Base-by-base conservation (phyloP, 2,329 filamentous ascomycete genomes). In the Arachnopeziza araneosa region DNA sequence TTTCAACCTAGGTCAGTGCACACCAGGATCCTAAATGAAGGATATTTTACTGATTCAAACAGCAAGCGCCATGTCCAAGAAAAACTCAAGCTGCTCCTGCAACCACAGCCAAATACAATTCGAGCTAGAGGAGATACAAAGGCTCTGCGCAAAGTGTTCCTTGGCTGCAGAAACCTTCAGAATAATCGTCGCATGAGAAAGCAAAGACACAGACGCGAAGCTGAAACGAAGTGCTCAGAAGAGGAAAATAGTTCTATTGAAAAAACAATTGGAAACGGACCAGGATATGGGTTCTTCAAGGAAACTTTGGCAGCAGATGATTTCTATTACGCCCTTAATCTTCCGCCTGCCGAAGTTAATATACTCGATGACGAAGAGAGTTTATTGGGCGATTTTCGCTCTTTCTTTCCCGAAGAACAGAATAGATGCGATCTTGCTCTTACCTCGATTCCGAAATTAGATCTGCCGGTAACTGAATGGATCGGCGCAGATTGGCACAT, bases 41-140 rank as follows among this genome's bases (percentile, higher is more conserved):
- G 1, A 19, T 50, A 30, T 26, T 32, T 54, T 49, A 50, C 24
- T 30, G 26, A 56, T 49, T 24, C 30, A 24, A 23, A 23, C 30
- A 58, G 56, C 56, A 58, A 58, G 23, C 56, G 56, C 9, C 44
- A 50, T 36, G 50, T 58, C 6, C 56, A 58, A 30, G 50, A 58
- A 23, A 58, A 58, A 30, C 56, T 58, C 21, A 54, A 32, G 22
- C 21, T 54, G 1, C 56, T 58, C 22, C 22, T 58, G 17, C 56
- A 58, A 21, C 50, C 56, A 17, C 21, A 58, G 17, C 56, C 56
- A 5, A 54, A 53, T 23, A 58, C 36, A 21, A 58, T 58, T 24
- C 56, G 56, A 22, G 50, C 50, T n/a, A 54, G 53, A 30, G 51
- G 56, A 24, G 56, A 58, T 48, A 54, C 56, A 0, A 54, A 58